phyloP scores from a whole-genome alignment of 2,329 filamentous ascomycete genomes.

The Colletotrichum echinochloae region DNA sequence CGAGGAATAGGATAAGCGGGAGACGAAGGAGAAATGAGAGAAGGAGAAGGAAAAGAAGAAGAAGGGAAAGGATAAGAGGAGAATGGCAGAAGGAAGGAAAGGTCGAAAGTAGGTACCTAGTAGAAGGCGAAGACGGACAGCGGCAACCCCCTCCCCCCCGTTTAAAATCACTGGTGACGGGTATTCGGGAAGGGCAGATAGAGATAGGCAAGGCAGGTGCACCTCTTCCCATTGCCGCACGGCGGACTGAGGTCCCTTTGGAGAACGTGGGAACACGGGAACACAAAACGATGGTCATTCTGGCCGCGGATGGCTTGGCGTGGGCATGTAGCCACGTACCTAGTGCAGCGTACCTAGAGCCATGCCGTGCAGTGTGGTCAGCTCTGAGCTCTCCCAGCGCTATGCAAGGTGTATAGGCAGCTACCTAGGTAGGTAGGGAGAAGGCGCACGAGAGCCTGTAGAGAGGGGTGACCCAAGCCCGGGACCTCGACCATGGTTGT shows the following conservation, averaged over 20 bases:
- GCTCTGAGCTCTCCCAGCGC: conserved; percentile 22
- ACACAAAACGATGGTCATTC: conserved; percentile 21
- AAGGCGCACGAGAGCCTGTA: conserved; percentile 6
- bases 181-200: conserved; percentile 25
- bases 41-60: not conserved
- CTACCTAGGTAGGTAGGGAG: not conserved
- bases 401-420: not conserved
- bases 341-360: conserved; percentile 17
- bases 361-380: conserved; percentile 7
- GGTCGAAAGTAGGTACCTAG: not conserved
- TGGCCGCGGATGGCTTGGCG: conserved; percentile 28
- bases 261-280: conserved; percentile 31
- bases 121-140: conserved; percentile 6
- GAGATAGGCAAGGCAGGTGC: conserved; percentile 21
- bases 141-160: conserved; percentile 30
- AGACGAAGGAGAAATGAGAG: not conserved
- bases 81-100: not conserved
- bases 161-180: conserved; percentile 19
- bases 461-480: conserved; percentile 21
- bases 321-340: conserved; percentile 4
- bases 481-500: conserved; percentile 16
- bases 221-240: conserved; percentile 34
- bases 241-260: conserved; percentile 25
- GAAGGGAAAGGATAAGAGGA: not conserved
- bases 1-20: not conserved